phyloP scores from a whole-genome alignment of 257 asterid species.

The Solanum sparsipilum region DNA sequence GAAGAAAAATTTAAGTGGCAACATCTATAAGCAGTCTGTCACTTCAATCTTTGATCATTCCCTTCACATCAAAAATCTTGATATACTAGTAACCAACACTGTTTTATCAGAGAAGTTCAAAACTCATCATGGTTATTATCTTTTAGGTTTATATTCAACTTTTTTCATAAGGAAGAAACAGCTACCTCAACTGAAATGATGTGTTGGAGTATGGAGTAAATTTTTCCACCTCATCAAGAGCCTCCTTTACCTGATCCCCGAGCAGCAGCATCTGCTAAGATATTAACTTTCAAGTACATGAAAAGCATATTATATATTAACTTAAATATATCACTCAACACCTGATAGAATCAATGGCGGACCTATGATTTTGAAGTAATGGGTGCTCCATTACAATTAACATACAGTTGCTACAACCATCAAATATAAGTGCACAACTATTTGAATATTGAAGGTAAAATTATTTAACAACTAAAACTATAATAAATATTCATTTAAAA shows the following conservation, averaged over 20 bases:
- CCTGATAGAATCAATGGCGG: neutral
- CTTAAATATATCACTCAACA: neutral
- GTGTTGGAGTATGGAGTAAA: slow-evolving; percentile 30
- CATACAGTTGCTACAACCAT: neutral
- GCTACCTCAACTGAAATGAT: slow-evolving; percentile 52
- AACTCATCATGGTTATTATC: neutral
- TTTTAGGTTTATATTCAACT: neutral
- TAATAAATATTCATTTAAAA: neutral
- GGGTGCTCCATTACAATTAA: neutral
- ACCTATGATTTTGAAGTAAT: neutral
- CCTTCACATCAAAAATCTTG: neutral
- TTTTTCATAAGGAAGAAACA: neutral
- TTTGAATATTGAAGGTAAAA: neutral
- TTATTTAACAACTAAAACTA: neutral
- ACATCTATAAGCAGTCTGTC: neutral
- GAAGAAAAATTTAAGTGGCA: neutral
- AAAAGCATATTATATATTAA: neutral
- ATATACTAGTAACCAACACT: neutral
- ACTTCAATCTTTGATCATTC: neutral
- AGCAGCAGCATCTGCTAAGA: slow-evolving; percentile 53
- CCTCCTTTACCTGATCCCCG: slow-evolving; percentile 83
- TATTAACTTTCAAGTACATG: neutral
- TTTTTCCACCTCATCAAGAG: slow-evolving; percentile 53
- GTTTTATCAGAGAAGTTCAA: neutral
- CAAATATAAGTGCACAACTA: neutral